Evolutionary conservation across 768 basidiomycete species (phyloP).

Genomic region (Harrya chromipes): DNA sequence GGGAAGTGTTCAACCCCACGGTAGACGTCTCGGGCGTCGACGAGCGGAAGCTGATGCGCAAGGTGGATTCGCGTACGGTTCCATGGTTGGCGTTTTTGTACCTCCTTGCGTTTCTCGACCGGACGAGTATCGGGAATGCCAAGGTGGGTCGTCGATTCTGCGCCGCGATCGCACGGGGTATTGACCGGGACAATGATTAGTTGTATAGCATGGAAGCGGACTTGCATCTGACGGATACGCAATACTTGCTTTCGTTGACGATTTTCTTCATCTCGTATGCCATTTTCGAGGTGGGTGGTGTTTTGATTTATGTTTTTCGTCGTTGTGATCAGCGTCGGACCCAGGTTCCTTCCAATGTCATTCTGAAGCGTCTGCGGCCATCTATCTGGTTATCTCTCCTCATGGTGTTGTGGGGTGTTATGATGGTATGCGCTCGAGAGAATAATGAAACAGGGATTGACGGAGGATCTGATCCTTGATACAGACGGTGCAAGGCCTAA

Average conservation of each 20-base stretch:
- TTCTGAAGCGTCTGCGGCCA: conserved; percentile 69
- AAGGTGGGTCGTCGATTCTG: conserved; percentile 7
- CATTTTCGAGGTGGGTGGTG: conserved; percentile 55
- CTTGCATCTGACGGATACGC: conserved; percentile 59
- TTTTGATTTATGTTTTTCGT: not conserved
- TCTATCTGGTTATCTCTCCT: conserved; percentile 73
- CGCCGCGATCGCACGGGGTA: not conserved
- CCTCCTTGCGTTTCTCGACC: conserved; percentile 67
- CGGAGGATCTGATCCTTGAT: not conserved
- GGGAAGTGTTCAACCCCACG: conserved; percentile 36
- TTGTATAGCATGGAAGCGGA: conserved; percentile 59
- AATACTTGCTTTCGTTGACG: conserved; percentile 65
- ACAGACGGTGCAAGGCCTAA: conserved; percentile 71
- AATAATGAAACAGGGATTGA: too few relatives aligned
- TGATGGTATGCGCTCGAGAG: conserved; percentile 49
- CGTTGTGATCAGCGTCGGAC: not conserved
- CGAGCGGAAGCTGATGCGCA: conserved; percentile 66
- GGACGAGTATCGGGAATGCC: conserved; percentile 52
- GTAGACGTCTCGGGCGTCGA: conserved; percentile 60
- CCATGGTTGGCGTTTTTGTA: conserved; percentile 76
- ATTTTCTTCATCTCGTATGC: conserved; percentile 63
- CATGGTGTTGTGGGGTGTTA: conserved; percentile 73
- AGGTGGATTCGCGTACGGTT: conserved; percentile 63
- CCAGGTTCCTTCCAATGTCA: conserved; percentile 67
- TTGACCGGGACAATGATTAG: conserved; percentile 30